Base-by-base conservation (phyloP, 495 filamentous ascomycete species). In the Daldinia grandis region DNA sequence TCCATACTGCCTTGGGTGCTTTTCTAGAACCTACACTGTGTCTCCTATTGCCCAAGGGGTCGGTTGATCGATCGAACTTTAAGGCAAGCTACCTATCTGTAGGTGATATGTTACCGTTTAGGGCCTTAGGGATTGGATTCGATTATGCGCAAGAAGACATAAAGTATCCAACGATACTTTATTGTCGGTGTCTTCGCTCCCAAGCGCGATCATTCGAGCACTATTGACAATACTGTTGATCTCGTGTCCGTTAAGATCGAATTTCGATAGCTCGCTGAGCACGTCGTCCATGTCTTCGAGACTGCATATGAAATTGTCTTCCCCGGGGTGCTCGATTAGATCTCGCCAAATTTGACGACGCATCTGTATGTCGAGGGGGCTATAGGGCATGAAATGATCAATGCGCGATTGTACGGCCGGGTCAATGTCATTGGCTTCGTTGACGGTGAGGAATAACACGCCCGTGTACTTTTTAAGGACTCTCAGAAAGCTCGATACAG, bases 371-470 rank as follows among this genome's bases (percentile, higher is more conserved):
- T 81, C 78, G 1, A 86, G 81, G n/a, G 82, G 73, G 0, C 77
- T 75, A 63, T 84, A 87, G 21, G 75, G 71, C n/a, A 88, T 68
- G 3, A 76, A 77, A 19, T 87, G 74, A 65, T 87, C 82, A 61
- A 88, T 85, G 4, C 84, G 82, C 10, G 81, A 83, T 54, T 82
- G 77, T 64, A 88, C 85, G 1, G 84, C 85, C 0, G 78, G 67
- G 31, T 88, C 86, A 62, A 88, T 83, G 35, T 79, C 69, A 5
- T 79, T 75, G 15, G 82, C 76, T 4, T 82, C 79, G 70, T 87
- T 88, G 30, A 82, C 86, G 0, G 85, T 87, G 56, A 88, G 83
- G 79, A 89, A 87, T 66, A 89, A 77, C 58, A 88, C 85, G 27
- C 89, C 88, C 71, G 86, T 78, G 68, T 85, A 86, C 58, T 76